These are phyloP conservation scores for Ormosia emarginata DNA, from an alignment of 306 rosid species.

Conservation along the genomic window DNA sequence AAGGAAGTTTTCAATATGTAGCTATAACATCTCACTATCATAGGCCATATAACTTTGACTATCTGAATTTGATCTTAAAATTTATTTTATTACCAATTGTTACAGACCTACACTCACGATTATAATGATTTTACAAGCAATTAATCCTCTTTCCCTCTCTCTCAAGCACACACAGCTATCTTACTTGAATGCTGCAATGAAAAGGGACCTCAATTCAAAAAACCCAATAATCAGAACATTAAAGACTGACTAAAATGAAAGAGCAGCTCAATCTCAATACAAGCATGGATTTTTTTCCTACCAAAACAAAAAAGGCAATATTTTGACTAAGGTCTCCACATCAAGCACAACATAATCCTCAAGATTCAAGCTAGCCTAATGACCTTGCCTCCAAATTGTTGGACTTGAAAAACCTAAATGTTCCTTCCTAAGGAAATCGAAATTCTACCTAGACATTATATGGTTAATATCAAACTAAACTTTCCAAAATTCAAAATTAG, in stretches of 20 bases:
- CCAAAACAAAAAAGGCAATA: background rate
- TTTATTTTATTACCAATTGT: background rate
- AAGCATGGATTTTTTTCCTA: background rate
- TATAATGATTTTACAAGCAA: background rate
- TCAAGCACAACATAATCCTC: constrained; percentile 2
- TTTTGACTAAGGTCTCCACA: background rate
- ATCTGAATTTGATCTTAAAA: background rate
- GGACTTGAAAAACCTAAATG: background rate
- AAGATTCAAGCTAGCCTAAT: background rate
- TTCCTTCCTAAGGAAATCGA: background rate
- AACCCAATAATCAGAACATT: background rate
- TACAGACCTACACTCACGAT: background rate
- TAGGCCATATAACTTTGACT: background rate
- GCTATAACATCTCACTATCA: background rate
- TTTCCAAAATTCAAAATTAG: background rate
- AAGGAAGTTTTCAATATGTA: background rate
- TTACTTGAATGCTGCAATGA: background rate
- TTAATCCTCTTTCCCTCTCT: background rate
- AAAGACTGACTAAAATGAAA: background rate
- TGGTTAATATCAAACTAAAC: background rate
- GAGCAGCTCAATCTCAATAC: background rate
- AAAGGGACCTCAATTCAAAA: background rate
- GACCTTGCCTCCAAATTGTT: background rate
- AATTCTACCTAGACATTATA: background rate
- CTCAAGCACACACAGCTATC: background rate